Evolutionary conservation across 2,329 filamentous ascomycete genomes (phyloP).

Genomic region (Aulographum hederae): DNA sequence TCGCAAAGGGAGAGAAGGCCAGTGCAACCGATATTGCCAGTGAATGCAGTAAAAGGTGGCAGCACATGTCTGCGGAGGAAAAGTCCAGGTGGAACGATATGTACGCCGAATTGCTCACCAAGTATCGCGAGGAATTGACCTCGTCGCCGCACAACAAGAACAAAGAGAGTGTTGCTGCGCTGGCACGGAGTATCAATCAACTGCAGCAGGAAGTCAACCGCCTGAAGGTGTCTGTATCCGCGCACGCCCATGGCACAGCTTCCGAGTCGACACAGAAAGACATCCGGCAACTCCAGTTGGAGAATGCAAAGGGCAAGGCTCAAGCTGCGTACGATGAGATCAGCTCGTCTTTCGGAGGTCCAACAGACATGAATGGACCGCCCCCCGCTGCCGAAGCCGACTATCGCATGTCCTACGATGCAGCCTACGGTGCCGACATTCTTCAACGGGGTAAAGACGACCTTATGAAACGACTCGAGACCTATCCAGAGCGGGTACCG

Average conservation of each 20-base stretch:
- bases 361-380: background rate
- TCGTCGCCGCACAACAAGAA: constrained; percentile 17
- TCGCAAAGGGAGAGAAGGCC: constrained; percentile 17
- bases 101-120: constrained; percentile 20
- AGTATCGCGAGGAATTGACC: constrained; percentile 19
- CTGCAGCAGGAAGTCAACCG: constrained; percentile 20
- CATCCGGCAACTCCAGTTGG: too few species aligned
- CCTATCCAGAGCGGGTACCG: constrained; percentile 19
- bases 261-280: too few species aligned
- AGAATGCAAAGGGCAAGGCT: too few species aligned
- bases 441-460: constrained; percentile 31
- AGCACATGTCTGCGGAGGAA: constrained; percentile 8
- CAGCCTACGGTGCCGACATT: constrained; percentile 28
- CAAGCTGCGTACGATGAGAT: too few species aligned
- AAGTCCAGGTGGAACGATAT: constrained; percentile 17
- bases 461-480: constrained; percentile 30
- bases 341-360: too few species aligned
- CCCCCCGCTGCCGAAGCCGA: constrained; percentile 22
- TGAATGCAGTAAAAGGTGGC: constrained; percentile 21
- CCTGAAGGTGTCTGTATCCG: constrained; percentile 10
- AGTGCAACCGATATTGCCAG: constrained; percentile 21
- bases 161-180: constrained; percentile 19
- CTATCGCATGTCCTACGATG: constrained; percentile 30
- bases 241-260: constrained; percentile 1
- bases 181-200: constrained; percentile 21